Evolutionary conservation across 2,329 filamentous ascomycete genomes (phyloP), one percentile per base, ranked within the genome.

Genomic region (Penicillium sp.): DNA sequence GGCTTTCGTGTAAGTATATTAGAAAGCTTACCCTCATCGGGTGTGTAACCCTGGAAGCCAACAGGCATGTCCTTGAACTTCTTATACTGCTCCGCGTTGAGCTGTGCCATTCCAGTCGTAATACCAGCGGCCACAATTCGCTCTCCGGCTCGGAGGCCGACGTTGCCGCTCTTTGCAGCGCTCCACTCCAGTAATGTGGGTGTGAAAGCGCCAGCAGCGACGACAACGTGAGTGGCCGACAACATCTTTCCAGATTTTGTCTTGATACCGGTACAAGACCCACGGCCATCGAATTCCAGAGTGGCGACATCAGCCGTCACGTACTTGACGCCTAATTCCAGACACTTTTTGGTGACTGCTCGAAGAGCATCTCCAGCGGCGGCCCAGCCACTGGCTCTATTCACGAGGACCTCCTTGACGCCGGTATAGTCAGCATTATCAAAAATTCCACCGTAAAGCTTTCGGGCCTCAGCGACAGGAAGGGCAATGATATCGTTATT

Each of bases 351-450:
- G 1, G 81, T 85, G 8, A 85, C 75, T 1, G 78, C 80, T 45
- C 74, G 67, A 53, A 87, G 64, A 27, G 77, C 76, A 57, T 85
- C 81, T 2, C 80, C 81, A 2, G 84, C 84, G n/a, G 81, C 81
- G 6, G 78, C 83, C 81, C 82, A 87, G 1, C 84, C 84, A 64
- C 81, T 82, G 28, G 75, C 79, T 53, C 76, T 79, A 71, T 86
- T 86, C 40, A 86, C 69, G 2, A 86, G 53, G 4, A 65, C 81
- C 58, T 84, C 79, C 58, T 79, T 82, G 41, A 80, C 82, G 2
- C 76, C 81, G 0, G 72, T 74, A 60, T 84, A 86, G 50, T 86
- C 81, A 2, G 83, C 82, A 39, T 83, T 77, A 9, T 79, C 75
- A 51, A 86, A 86, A 1, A 86, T 63, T 0, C 83, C 83, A 2